Evolutionary conservation across 768 basidiomycete genomes (phyloP).

Genomic region (Sarcodon sp.): DNA sequence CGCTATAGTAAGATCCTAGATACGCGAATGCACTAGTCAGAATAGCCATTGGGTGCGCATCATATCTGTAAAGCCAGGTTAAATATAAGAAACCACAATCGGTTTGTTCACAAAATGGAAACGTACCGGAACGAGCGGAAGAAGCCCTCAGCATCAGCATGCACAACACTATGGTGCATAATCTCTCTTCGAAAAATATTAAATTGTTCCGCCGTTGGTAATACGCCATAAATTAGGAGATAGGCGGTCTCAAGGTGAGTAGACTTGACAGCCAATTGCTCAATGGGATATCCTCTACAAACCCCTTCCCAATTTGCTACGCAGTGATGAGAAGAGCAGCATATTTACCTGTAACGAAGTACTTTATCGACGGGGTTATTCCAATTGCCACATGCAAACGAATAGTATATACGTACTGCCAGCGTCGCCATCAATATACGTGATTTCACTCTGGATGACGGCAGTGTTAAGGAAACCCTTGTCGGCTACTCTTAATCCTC

Average conservation of each 20-base stretch:
- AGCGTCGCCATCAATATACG: conserved; percentile 84
- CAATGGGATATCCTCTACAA: conserved; percentile 80
- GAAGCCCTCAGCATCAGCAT: conserved; percentile 26
- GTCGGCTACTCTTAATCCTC: conserved; percentile 68
- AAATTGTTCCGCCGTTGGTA: conserved; percentile 54
- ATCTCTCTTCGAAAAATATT: conserved; percentile 61
- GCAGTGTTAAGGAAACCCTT: conserved; percentile 78
- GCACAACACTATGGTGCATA: conserved; percentile 51
- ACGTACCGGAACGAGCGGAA: conserved; percentile 28
- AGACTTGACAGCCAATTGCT: conserved; percentile 73
- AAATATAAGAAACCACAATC: not conserved
- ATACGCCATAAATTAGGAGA: conserved; percentile 77
- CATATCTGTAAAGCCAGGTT: conserved; percentile 41
- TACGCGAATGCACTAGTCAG: conserved; percentile 81
- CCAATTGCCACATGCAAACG: not conserved
- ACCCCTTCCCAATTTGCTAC: not conserved
- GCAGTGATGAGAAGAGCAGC: not conserved
- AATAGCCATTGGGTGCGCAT: conserved; percentile 89
- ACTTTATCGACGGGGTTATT: conserved; percentile 18
- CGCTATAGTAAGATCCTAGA: conserved; percentile 76
- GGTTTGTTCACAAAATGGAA: not conserved
- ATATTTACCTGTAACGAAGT: conserved; percentile 58
- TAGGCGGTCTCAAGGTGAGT: conserved; percentile 78
- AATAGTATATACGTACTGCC: conserved; percentile 34
- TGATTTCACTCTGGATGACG: conserved; percentile 69